Evolutionary conservation across 2,329 filamentous ascomycete genomes (phyloP), one percentile per base, ranked within the genome.

Genomic region (Zarea fungicola): DNA sequence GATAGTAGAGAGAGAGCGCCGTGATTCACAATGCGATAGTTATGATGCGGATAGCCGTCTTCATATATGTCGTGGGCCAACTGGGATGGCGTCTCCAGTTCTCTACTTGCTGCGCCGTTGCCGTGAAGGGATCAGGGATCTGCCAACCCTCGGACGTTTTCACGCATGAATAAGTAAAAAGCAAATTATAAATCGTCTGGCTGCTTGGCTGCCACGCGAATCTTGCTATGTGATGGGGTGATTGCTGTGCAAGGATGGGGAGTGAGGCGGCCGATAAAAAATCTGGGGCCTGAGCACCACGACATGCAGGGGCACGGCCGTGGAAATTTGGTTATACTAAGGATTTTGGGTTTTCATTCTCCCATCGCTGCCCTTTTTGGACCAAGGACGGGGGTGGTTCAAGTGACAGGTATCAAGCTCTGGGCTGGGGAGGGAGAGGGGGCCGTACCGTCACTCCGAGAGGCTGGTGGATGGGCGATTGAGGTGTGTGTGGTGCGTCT

Each of bases 341-440:
- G n/a, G n/a, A n/a, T 26, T 10, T 4, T 45, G 21, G 16, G 10
- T 22, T 22, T 28, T 29, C 11, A 29, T 19, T 14, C 18, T 42
- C 6, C 16, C 18, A 5, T 42, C 16, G 18, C 18, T 19, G 6
- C 3, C 5, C n/a, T 34, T 34, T 18, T 34, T 18, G n/a, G 31
- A 18, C 19, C 3, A 16, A 8, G 5, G n/a, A 14, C 6, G 29
- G 13, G 23, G 16, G 25, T n/a, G 18, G 13, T 40, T 31, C 32
- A 32, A 42, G 34, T 40, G 43, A 47, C 43, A 47, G 35, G 35
- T 29, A n/a, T n/a, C n/a, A n/a, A n/a, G n/a, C n/a, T n/a, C n/a
- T n/a, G n/a, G n/a, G n/a, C n/a, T n/a, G n/a, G n/a, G n/a, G n/a
- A n/a, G n/a, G n/a, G n/a, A n/a, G n/a, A n/a, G n/a, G n/a, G n/a